These are phyloP conservation scores for Durio zibethinus DNA, from an alignment of 345 rosid species.

Conservation along the genomic window DNA sequence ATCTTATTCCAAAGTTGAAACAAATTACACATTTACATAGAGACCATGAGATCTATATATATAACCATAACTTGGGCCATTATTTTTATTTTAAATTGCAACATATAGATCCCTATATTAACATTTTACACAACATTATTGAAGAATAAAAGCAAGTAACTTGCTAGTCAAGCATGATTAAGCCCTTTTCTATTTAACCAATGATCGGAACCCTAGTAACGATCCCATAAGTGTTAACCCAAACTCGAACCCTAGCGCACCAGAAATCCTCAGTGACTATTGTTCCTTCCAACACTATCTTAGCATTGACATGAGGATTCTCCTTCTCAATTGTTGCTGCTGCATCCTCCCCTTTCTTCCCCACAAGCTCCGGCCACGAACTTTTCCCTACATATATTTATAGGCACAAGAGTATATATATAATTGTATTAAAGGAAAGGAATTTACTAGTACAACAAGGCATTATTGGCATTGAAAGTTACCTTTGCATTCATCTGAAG, in stretches of 20 bases:
- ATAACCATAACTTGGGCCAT: too few relatives aligned
- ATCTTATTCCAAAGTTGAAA: too few relatives aligned
- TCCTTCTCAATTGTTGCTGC: slow-evolving; percentile 19
- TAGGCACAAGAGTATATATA: too few relatives aligned
- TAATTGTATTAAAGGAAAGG: neutral
- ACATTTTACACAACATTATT: too few relatives aligned
- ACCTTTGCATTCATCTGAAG: neutral
- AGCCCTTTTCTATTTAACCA: slow-evolving; percentile 6
- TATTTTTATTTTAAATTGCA: too few relatives aligned
- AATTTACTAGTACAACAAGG: neutral
- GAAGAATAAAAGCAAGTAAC: neutral
- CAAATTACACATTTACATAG: too few relatives aligned
- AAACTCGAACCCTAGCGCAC: slow-evolving; percentile 18
- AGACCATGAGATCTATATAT: too few relatives aligned
- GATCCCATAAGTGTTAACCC: slow-evolving; percentile 3
- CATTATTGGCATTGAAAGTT: neutral
- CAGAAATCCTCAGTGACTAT: neutral
- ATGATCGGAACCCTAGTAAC: neutral
- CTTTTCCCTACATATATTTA: slow-evolving; percentile 12
- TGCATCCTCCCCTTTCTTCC: slow-evolving; percentile 3
- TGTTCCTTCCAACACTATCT: slow-evolving; percentile 2
- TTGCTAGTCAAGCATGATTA: neutral
- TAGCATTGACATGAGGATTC: slow-evolving; percentile 8
- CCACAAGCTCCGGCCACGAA: slow-evolving; percentile 25
- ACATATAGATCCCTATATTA: too few relatives aligned